Base-by-base conservation (phyloP, 208 protist species). In the Endotrypanum monterogeii region DNA sequence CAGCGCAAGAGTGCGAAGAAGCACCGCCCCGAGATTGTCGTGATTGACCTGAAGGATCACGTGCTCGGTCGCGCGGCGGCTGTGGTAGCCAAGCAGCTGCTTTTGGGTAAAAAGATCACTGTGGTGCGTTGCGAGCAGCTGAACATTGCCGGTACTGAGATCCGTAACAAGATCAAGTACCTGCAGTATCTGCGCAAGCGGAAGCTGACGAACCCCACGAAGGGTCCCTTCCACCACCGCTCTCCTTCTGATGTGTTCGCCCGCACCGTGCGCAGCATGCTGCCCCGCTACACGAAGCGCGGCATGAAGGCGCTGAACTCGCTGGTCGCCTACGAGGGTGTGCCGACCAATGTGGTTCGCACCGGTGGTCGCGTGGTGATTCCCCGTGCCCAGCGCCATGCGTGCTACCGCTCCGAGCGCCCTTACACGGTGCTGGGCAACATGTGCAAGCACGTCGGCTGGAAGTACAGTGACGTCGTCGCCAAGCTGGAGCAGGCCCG, bases 141-240 rank as follows among this genome's bases (percentile, higher is more conserved):
- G 65, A 96, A 89, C 78, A 97, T 99, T 69, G 96, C 95, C 46
- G 98, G 98, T 58, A 89, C 95, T 32, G 86, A 99, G 82, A 94
- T 98, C 87, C 98, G 98, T 81, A 99, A 99, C 98, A 99, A 99
- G 92, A 91, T 94, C 85, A 98, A 95, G 94, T 95, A 90, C 80
- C 80, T 96, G 37, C 76, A 89, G 77, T 99, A 96, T 85, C 82
- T 99, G 12, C 84, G 90, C 78, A 99, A 99, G 92, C 92, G 93
- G 41, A 95, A 91, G 68, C 98, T 99, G 88, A 98, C 97, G 77
- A 99, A 99, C 95, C 99, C 98, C 51, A 90, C 71, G 37, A 91
- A 94, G 58, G 99, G 99, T 78, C 98, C 98, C 66, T 99, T 98
- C 92, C 99, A 99, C 89, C 90, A 98, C 90, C 94, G 99, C 78